Percentiles rank a stretch among this genome's conserved stretches.
These are phyloP conservation scores for Ganoderma multipileum DNA, from an alignment of 1,284 basidiomycete genomes.

Conservation along the genomic window DNA sequence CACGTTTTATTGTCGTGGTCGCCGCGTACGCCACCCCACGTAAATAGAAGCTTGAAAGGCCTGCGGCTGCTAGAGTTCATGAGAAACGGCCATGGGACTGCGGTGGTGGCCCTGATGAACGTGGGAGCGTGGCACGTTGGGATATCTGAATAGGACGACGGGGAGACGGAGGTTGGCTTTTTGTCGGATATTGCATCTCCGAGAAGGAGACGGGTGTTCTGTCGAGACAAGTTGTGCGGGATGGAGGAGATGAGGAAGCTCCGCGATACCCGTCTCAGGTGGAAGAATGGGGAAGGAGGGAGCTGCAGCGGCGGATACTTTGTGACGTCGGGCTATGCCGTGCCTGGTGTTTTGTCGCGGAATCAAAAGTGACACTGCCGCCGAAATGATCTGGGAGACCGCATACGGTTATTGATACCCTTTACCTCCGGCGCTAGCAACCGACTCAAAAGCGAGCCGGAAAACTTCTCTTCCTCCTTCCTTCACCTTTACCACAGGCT, in stretches of 20 bases:
- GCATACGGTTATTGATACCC: slow-evolving; percentile 1
- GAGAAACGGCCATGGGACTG: not conserved
- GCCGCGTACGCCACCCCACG: not conserved
- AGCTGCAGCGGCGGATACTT: slow-evolving; percentile 5
- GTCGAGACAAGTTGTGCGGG: not conserved
- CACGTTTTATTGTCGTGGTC: not conserved
- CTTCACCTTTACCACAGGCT: slow-evolving; percentile 21
- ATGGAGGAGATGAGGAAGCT: not conserved
- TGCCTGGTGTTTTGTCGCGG: slow-evolving; percentile 1
- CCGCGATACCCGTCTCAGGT: not conserved
- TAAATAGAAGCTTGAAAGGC: not conserved
- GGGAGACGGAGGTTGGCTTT: not conserved
- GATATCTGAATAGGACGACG: not conserved
- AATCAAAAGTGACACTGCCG: slow-evolving; percentile 8
- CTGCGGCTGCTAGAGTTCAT: not conserved
- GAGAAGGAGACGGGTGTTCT: not conserved
- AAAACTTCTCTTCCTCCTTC: slow-evolving; percentile 15
- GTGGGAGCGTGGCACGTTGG: slow-evolving; percentile 1
- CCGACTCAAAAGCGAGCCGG: slow-evolving; percentile 8
- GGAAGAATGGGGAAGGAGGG: slow-evolving; percentile 1
- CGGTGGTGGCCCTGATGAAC: not conserved
- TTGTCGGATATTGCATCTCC: not conserved
- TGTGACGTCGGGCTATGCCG: slow-evolving; percentile 10
- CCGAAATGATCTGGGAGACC: not conserved
- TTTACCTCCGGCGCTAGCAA: slow-evolving; percentile 1